Evolutionary conservation across 2,329 filamentous ascomycete species (phyloP), one percentile per base, ranked within the genome.

Genomic region (Didymella sp.): DNA sequence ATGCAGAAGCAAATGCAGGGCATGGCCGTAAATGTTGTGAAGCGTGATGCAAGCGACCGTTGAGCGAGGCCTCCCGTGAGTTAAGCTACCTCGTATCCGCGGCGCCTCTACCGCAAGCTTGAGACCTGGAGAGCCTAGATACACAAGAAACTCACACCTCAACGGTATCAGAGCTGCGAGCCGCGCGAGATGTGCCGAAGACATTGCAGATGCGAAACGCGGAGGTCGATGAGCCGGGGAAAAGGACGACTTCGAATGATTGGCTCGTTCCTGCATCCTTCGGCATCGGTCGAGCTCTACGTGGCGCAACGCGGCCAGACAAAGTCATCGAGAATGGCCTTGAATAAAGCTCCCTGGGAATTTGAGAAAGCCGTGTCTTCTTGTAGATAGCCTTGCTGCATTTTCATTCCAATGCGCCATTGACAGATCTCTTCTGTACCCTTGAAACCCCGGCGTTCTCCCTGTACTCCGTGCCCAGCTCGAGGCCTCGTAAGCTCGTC

Each of bases 401-500:
- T 19, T 17, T 43, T 30, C 28, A 13, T 6, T 30, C 11, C 42
- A 38, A n/a, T n/a, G 48, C 25, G 31, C 38, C 30, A 49, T 40
- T 48, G 44, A 25, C 28, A 33, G 11, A 31, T 37, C 30, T 28
- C 25, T 13, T 28, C 19, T 44, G 28, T 11, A 7, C 8, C 25
- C 17, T 48, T 52, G 54, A 49, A 52, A 49, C 54, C 31, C 19
- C 17, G 48, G 46, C 38, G 54, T 40, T 28, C 24, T 37, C 30
- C 27, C 21, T 48, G 47, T 31, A 43, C 28, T 51, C 27, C 28
- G 43, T 54, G 55, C 55, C 38, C 49, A 53, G 49, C 43, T 52
- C 59, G 35, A 52, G 56, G 61, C 59, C 65, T 67, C 62, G 68
- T 72, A 60, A 72, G 69, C 69, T 62, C 63, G 68, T 70, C 62